Conservation (phyloP, 1,139 yeast genomes). For the Yarrowia galli region DNA sequence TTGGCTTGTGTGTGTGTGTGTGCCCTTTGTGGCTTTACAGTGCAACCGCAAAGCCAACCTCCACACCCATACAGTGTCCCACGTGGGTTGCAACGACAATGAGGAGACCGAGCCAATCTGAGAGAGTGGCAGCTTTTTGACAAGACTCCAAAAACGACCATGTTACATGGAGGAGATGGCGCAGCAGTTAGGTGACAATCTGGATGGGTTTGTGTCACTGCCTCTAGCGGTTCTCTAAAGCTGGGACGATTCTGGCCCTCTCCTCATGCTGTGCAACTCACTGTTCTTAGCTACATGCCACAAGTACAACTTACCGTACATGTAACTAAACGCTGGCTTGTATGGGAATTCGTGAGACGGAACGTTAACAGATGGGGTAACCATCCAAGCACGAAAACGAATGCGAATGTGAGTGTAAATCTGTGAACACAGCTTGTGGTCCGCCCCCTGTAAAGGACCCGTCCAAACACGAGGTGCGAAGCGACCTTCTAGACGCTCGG, state of each 20-base stretch:
- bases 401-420: neutral
- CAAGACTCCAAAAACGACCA: neutral
- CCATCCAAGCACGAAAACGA: neutral
- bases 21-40: constrained; percentile 14
- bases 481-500: neutral
- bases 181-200: too few species aligned
- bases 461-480: neutral
- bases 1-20: neutral
- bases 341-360: constrained; percentile 3
- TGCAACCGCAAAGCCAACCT: constrained; percentile 4
- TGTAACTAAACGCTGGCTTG: constrained; percentile 10
- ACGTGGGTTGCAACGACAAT: constrained; percentile 17
- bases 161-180: neutral
- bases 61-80: constrained; percentile 16
- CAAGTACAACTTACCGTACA: neutral
- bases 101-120: constrained; percentile 4
- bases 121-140: neutral
- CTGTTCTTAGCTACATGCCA: constrained; percentile 8
- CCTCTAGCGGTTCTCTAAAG: neutral
- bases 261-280: neutral
- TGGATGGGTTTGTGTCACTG: neutral
- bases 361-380: constrained; percentile 19
- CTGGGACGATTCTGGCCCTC: neutral
- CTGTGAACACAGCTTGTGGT: neutral
- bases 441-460: neutral